Evolutionary conservation across 805 yeast species (phyloP), one percentile per base, ranked within the genome.

Genomic region (Cyberlindnera japonica): DNA sequence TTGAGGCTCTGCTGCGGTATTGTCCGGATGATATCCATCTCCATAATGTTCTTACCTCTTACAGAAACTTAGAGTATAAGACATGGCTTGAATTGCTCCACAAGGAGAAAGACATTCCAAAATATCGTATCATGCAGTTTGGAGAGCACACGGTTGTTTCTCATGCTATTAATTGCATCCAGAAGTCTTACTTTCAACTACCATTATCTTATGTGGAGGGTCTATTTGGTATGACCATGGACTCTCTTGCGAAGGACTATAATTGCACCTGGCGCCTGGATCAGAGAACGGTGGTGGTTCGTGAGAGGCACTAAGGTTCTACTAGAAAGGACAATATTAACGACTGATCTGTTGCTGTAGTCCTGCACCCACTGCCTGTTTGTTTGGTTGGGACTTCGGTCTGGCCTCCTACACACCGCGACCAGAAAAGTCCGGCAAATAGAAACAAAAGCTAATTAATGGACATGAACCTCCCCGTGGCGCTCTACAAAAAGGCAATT

Each of bases 121-220:
- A 39, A 22, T 37, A 40, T 6, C 44, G 47, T 16, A 54, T 76
- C 6, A 74, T 77, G 80, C 44, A 57, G 14, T 62, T 67, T 43
- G 79, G 81, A 0, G 44, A 63, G 5, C 38, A 53, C 1, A 34
- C 35, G 8, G 64, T 75, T 54, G 37, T 64, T 3, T 34, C 41
- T 5, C 50, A 54, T 25, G 67, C 74, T 36, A 51, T 68, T 3
- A 40, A 43, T 16, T 57, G 64, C 27, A 53, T 76, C 8, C 49
- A 51, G 12, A 50, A 38, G 18, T 55, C 79, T 2, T 77, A 71
- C 45, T 74, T 67, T 51, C 63, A 54, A 29, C 31, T 58, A 17
- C 54, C 59, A 3, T 34, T 23, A 12, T 6, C 17, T 0, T 53
- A 48, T 28, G 19, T 55, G 4, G 28, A 42, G 8, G 34, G 33